Evolutionary conservation across 78 protist species (phyloP).

Genomic region (Blattamonas nauphoetae): DNA sequence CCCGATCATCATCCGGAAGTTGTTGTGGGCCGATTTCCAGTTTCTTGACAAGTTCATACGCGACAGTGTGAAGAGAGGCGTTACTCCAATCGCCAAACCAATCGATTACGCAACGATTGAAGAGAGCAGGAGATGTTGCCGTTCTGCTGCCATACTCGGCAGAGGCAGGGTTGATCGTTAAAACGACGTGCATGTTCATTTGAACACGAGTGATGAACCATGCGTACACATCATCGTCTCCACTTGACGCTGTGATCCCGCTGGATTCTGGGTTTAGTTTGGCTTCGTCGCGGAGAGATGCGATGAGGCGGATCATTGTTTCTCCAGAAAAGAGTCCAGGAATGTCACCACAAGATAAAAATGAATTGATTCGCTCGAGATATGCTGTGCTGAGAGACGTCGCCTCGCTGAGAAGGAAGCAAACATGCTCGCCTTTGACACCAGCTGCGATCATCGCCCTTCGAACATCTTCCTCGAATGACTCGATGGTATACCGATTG

Average conservation of each 20-base stretch:
- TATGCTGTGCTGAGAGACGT: constrained; percentile 79
- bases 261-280: not conserved
- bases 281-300: constrained; percentile 10
- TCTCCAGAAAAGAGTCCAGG: constrained; percentile 97
- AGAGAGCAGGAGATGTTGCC: constrained; percentile 71
- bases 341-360: constrained; percentile 77
- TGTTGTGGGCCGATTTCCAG: not conserved
- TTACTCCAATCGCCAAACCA: constrained; percentile 93
- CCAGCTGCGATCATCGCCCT: constrained; percentile 78
- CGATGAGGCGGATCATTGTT: constrained; percentile 59
- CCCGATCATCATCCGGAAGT: too few species aligned
- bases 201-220: constrained; percentile 67
- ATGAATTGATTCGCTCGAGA: constrained; percentile 92
- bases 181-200: constrained; percentile 85
- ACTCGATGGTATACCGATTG: constrained; percentile 55
- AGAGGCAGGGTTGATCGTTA: constrained; percentile 89
- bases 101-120: constrained; percentile 91
- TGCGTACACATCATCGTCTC: constrained; percentile 52
- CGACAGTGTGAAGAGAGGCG: constrained; percentile 71
- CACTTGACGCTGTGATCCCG: not conserved
- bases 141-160: constrained; percentile 75
- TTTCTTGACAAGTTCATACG: not conserved
- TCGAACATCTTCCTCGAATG: constrained; percentile 90
- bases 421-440: constrained; percentile 73
- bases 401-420: constrained; percentile 88